phyloP scores from a whole-genome alignment of 192 early-diverging fungal species.

The Haplosporangium gracile region DNA sequence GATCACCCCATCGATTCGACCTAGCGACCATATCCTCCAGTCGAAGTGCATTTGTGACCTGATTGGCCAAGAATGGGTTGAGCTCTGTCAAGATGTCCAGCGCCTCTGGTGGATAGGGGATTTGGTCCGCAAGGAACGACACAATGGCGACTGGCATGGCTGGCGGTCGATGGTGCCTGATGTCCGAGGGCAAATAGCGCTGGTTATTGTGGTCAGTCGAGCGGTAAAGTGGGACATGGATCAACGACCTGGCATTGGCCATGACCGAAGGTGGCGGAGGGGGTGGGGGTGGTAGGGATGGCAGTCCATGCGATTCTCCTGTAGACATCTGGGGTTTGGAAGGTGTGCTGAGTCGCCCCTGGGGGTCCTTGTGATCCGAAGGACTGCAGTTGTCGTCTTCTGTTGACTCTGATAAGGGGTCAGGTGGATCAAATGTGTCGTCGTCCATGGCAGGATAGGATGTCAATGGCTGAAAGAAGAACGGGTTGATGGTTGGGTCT shows the following conservation, averaged over 20 bases:
- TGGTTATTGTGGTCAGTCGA: conserved; percentile 57
- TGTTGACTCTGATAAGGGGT: conserved; percentile 47
- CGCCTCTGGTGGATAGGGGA: conserved; percentile 64
- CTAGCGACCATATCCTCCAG: conserved; percentile 33
- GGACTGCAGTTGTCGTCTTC: conserved; percentile 30
- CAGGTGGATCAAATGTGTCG: conserved; percentile 68
- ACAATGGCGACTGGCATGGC: conserved; percentile 64
- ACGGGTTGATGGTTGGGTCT: conserved; percentile 69
- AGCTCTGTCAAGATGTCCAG: conserved; percentile 54
- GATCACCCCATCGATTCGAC: conserved; percentile 25
- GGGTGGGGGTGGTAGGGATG: conserved; percentile 35
- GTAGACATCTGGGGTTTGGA: not conserved
- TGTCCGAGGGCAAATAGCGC: conserved; percentile 45
- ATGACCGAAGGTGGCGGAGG: conserved; percentile 36
- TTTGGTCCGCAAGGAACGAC: conserved; percentile 65
- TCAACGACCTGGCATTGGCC: conserved; percentile 62
- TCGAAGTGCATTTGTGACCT: conserved; percentile 31
- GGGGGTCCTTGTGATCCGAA: conserved; percentile 25
- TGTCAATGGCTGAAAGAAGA: conserved; percentile 59
- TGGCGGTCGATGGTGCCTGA: conserved; percentile 37
- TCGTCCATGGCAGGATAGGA: conserved; percentile 66
- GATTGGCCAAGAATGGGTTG: conserved; percentile 62
- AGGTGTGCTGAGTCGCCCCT: not conserved
- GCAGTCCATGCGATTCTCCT: conserved; percentile 15
- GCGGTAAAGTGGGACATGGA: conserved; percentile 66